phyloP scores from a whole-genome alignment of 1,284 basidiomycete genomes.

The Mycosarcoma maydis region DNA sequence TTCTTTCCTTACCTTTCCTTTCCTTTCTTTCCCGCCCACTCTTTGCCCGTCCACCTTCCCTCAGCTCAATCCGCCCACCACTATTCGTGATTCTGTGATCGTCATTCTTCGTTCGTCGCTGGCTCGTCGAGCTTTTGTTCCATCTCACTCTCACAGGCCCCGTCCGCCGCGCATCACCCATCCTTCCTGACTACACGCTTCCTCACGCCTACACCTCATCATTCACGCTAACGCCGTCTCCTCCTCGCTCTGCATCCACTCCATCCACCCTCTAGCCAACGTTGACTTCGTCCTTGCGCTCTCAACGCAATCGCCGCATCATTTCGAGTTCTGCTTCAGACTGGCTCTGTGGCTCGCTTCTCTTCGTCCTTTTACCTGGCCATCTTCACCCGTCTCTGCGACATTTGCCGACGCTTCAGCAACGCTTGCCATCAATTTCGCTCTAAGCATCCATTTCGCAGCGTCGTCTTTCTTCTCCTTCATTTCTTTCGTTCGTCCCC shows the following conservation, averaged over 20 bases:
- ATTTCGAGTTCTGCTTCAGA: no score
- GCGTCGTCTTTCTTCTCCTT: not conserved
- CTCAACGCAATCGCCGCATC: no score
- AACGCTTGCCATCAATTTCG: not conserved
- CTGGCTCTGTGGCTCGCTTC: constrained; percentile 40
- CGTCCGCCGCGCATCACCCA: not conserved
- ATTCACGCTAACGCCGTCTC: no score
- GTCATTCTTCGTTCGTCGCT: constrained; percentile 23
- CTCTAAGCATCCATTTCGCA: not conserved
- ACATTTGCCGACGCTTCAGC: constrained; percentile 3
- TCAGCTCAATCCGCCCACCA: not conserved
- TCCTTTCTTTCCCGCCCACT: no score
- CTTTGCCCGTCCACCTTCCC: not conserved
- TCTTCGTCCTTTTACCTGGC: constrained; percentile 5
- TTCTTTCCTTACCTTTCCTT: not conserved
- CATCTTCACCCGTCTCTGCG: constrained; percentile 11
- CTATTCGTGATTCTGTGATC: not conserved
- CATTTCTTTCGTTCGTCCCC: constrained; percentile 3
- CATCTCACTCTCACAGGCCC: not conserved
- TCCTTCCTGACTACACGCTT: no score
- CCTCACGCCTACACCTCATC: no score
- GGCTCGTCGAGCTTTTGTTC: constrained; percentile 16
- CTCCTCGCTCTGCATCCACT: no score
- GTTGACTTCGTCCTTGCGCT: constrained; percentile 3
- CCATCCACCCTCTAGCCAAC: constrained; percentile 6